These are phyloP conservation scores for Stipa capillata DNA, from an alignment of 176 grass and related monocot genomes.

Conservation along the genomic window DNA sequence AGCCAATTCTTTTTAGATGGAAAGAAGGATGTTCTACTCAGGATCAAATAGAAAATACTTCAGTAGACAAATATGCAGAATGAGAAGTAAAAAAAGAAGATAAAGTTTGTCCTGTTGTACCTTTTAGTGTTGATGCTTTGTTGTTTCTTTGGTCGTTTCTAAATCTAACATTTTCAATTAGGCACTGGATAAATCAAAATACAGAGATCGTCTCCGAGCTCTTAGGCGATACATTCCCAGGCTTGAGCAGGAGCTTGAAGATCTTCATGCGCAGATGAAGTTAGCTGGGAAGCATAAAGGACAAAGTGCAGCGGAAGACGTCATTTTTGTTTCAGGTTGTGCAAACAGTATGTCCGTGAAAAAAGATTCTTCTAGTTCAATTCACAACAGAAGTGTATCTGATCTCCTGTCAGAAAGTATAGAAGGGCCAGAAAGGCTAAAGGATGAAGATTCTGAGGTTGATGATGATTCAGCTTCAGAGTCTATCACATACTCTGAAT, in stretches of 20 bases:
- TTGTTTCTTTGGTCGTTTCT: neutral
- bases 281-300: conserved; percentile 34
- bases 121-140: neutral
- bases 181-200: conserved; percentile 96
- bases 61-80: neutral
- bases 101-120: neutral
- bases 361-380: conserved; percentile 1
- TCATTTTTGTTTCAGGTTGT: conserved; percentile 21
- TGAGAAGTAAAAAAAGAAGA: too few species aligned
- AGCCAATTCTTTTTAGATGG: too few species aligned
- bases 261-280: conserved; percentile 75
- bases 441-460: conserved; percentile 31
- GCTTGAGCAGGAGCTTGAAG: conserved; percentile 83
- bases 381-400: conserved; percentile 23
- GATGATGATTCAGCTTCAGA: conserved; percentile 45
- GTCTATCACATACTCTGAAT: conserved; percentile 54
- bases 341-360: neutral
- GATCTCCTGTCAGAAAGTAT: conserved; percentile 33
- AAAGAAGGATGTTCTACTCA: too few species aligned
- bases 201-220: conserved; percentile 49
- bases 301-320: neutral
- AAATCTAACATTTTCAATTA: conserved; percentile 26
- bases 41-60: neutral
- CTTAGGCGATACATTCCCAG: conserved; percentile 71
- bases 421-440: conserved; percentile 21